These are phyloP conservation scores for Chamaenerion angustifolium DNA, from an alignment of 345 rosid genomes.

Conservation along the genomic window DNA sequence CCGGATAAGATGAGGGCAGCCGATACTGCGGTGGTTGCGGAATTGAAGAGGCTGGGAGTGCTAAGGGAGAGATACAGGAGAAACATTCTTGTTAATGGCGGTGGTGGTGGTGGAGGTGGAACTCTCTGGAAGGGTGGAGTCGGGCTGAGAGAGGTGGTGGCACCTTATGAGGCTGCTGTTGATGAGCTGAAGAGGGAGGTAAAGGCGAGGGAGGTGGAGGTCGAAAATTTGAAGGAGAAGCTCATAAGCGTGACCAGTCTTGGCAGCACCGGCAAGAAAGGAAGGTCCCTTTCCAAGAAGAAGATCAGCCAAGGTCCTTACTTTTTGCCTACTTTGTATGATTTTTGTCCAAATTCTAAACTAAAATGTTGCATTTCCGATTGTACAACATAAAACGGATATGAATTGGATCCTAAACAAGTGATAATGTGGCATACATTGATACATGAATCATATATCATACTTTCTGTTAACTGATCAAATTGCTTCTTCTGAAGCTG, in stretches of 20 bases:
- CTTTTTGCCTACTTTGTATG: background rate
- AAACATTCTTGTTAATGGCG: conserved; percentile 21
- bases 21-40: conserved; percentile 69
- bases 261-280: conserved; percentile 35
- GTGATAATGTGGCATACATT: too few species aligned
- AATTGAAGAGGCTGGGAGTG: conserved; percentile 56
- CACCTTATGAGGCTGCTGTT: conserved; percentile 83
- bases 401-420: too few species aligned
- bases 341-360: too few species aligned
- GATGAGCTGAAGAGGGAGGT: conserved; percentile 77
- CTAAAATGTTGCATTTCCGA: too few species aligned
- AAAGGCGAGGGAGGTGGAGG: conserved; percentile 56
- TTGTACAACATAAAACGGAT: too few species aligned
- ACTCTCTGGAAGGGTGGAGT: conserved; percentile 17
- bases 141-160: conserved; percentile 71
- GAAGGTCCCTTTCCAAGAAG: conserved; percentile 46
- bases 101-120: conserved; percentile 19
- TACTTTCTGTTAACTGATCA: too few species aligned
- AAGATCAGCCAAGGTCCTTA: conserved; percentile 22
- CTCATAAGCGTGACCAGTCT: conserved; percentile 18
- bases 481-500: too few species aligned
- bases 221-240: conserved; percentile 75
- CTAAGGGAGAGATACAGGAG: conserved; percentile 73
- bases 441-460: too few species aligned
- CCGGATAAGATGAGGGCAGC: conserved; percentile 80